These are phyloP conservation scores for Pyrenochaeta sp. DNA, from an alignment of 2,329 filamentous ascomycete genomes.

Conservation along the genomic window DNA sequence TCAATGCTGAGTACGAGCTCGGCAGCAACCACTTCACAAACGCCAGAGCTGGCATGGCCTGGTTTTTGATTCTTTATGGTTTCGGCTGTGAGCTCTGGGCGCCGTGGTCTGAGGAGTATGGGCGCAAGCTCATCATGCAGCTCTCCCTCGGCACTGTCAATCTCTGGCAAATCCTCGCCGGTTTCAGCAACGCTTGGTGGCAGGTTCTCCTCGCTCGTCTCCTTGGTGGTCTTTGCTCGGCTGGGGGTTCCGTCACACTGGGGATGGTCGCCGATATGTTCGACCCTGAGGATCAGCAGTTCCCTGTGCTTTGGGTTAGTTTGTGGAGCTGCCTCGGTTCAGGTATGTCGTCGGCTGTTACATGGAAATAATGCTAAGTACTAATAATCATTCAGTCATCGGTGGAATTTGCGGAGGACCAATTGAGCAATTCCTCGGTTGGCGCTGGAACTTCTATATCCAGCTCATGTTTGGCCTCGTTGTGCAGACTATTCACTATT, in stretches of 20 bases:
- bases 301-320: constrained; percentile 69
- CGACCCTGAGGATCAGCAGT: constrained; percentile 68
- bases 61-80: constrained; percentile 80
- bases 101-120: constrained; percentile 79
- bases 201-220: constrained; percentile 68
- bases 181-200: constrained; percentile 70
- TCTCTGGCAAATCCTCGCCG: constrained; percentile 66
- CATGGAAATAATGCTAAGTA: not conserved
- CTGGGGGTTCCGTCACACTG: constrained; percentile 70
- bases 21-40: constrained; percentile 47
- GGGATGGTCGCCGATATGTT: constrained; percentile 72
- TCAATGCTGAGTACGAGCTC: constrained; percentile 66
- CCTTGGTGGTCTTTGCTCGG: constrained; percentile 56
- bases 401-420: constrained; percentile 84
- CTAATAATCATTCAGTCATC: constrained; percentile 70
- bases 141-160: constrained; percentile 77
- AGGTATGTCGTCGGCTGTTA: constrained; percentile 52
- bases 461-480: constrained; percentile 79
- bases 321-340: constrained; percentile 70
- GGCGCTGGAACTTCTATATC: constrained; percentile 84
- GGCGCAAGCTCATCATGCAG: constrained; percentile 78
- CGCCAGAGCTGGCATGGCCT: constrained; percentile 69
- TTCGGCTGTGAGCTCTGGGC: constrained; percentile 90
- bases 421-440: constrained; percentile 70
- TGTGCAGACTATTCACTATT: constrained; percentile 71